phyloP scores from a whole-genome alignment of 371 early-diverging fungal species.

The Racocetra persica region DNA sequence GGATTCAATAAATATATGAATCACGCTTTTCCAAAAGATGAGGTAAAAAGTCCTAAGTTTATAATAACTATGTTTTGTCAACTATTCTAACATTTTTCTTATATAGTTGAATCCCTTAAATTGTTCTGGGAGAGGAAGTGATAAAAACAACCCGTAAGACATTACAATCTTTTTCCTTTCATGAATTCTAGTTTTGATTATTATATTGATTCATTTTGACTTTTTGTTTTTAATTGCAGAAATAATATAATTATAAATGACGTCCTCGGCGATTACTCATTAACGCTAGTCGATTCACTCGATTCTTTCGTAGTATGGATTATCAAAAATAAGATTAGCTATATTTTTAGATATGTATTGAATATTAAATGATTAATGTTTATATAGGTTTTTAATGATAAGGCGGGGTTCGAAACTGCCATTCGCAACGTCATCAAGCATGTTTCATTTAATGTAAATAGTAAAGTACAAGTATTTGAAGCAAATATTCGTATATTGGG shows the following conservation, averaged over 20 bases:
- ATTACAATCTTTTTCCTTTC: slow-evolving; percentile 28
- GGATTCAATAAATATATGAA: slow-evolving; percentile 86
- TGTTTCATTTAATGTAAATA: slow-evolving; percentile 82
- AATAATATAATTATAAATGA: slow-evolving; percentile 80
- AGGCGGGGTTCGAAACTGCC: slow-evolving; percentile 73
- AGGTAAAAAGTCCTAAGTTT: slow-evolving; percentile 55
- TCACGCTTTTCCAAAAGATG: slow-evolving; percentile 91
- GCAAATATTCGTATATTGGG: slow-evolving; percentile 92
- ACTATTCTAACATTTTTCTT: neutral
- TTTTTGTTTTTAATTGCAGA: slow-evolving; percentile 46
- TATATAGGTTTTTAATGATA: slow-evolving; percentile 71
- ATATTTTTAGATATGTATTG: neutral
- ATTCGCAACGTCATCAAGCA: slow-evolving; percentile 69
- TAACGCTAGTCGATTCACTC: slow-evolving; percentile 90
- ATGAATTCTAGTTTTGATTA: neutral
- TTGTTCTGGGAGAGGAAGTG: slow-evolving; percentile 85
- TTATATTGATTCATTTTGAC: neutral
- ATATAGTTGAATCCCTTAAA: slow-evolving; percentile 79
- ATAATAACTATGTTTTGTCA: neutral
- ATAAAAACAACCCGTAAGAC: slow-evolving; percentile 71
- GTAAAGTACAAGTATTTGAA: slow-evolving; percentile 94
- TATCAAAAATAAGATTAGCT: neutral
- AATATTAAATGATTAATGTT: neutral
- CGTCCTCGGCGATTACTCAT: slow-evolving; percentile 89
- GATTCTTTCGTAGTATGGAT: slow-evolving; percentile 82